Evolutionary conservation across 78 protist genomes (phyloP).

Genomic region (Dictyostelium brefeldianum): DNA sequence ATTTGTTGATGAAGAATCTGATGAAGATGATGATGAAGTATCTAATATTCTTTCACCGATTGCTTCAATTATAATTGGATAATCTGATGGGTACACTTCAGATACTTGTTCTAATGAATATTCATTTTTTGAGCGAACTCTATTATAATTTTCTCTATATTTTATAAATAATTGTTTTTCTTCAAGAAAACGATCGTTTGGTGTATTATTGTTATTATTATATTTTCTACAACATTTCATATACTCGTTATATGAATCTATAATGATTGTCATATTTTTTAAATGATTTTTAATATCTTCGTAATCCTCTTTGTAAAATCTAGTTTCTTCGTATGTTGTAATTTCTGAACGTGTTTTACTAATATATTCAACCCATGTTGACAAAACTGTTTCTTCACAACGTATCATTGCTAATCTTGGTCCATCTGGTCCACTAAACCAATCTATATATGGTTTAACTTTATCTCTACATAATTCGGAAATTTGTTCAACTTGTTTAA

Average conservation of each 20-base stretch:
- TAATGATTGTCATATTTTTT: conserved; percentile 38
- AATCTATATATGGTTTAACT: conserved; percentile 48
- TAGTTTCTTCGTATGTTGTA: conserved; percentile 42
- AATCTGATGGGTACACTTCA: not conserved
- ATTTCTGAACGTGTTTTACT: conserved; percentile 41
- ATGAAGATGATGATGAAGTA: not conserved
- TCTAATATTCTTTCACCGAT: not conserved
- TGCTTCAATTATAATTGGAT: not conserved
- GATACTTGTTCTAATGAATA: not conserved
- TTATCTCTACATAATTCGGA: conserved; percentile 52
- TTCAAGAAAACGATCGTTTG: conserved; percentile 51
- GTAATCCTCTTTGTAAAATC: conserved; percentile 64
- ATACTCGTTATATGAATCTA: conserved; percentile 45
- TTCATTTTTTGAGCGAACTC: not conserved
- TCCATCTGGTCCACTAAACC: conserved; percentile 73
- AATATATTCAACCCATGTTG: conserved; percentile 66
- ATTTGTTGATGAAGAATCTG: not conserved
- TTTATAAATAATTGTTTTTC: conserved; percentile 41
- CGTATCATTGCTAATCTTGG: conserved; percentile 73
- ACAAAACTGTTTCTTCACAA: conserved; percentile 64
- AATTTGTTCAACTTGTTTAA: conserved; percentile 59
- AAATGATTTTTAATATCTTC: conserved; percentile 40
- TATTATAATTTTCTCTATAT: not conserved
- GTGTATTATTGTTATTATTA: not conserved
- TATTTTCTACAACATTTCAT: conserved; percentile 35